Evolutionary conservation across 257 asterid genomes (phyloP).

Genomic region (Capsicum chinense): DNA sequence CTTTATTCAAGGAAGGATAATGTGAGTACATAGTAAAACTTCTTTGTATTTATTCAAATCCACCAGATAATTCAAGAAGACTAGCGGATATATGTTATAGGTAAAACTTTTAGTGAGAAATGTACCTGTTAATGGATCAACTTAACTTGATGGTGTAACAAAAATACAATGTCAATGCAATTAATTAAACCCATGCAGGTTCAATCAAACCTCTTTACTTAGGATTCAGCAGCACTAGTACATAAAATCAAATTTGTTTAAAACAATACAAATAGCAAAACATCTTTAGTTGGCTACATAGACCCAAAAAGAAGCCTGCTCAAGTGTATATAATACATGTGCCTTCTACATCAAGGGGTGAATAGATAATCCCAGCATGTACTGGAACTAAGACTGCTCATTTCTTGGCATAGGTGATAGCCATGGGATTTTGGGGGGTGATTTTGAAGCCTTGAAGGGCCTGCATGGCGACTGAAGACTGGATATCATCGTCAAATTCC

Average conservation of each 20-base stretch:
- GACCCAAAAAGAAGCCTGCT: background rate
- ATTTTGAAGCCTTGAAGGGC: slow-evolving; percentile 97
- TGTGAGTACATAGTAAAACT: too few relatives aligned
- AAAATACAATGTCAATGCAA: background rate
- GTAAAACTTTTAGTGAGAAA: background rate
- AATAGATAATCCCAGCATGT: background rate
- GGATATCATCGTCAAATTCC: slow-evolving; percentile 84
- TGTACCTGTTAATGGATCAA: background rate
- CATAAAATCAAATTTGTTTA: background rate
- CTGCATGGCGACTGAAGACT: slow-evolving; percentile 95
- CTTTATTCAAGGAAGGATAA: too few relatives aligned
- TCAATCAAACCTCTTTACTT: background rate
- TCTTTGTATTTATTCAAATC: too few relatives aligned
- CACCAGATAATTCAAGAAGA: too few relatives aligned
- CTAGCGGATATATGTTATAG: background rate
- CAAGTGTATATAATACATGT: slow-evolving; percentile 22
- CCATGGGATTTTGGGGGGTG: slow-evolving; percentile 90
- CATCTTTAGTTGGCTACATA: background rate
- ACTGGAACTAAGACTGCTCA: slow-evolving; percentile 32
- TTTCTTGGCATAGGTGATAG: slow-evolving; percentile 85
- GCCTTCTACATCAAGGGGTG: slow-evolving; percentile 23
- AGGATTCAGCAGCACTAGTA: slow-evolving; percentile 22
- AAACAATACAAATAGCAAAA: background rate
- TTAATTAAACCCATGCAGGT: background rate
- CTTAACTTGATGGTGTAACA: background rate